Conservation (phyloP, 2,329 filamentous ascomycete species). For the Hypoxylon rubiginosum region DNA sequence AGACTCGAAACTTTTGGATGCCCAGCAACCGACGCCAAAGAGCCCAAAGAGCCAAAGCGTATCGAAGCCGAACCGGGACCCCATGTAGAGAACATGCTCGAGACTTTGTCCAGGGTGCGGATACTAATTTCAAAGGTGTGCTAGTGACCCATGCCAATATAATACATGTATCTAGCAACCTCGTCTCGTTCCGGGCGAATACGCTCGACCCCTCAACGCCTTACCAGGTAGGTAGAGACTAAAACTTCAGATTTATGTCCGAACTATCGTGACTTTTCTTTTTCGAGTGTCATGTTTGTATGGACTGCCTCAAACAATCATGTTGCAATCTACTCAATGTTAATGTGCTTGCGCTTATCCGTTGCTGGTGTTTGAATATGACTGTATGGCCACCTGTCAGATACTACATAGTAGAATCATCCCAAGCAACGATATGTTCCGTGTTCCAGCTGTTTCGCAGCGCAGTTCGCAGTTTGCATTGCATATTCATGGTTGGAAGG, state of each 20-base stretch:
- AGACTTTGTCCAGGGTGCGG: conserved; percentile 36
- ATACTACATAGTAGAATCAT: background rate
- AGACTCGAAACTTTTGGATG: conserved; percentile 13
- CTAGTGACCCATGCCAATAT: conserved; percentile 36
- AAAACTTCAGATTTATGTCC: conserved; percentile 21
- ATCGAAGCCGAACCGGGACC: conserved; percentile 30
- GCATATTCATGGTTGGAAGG: conserved; percentile 23
- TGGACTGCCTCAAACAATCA: background rate
- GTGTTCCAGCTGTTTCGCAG: too few species aligned
- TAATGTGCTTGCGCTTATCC: background rate
- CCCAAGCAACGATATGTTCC: background rate
- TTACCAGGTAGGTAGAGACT: background rate
- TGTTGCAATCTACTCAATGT: background rate
- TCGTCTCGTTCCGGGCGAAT: conserved; percentile 16
- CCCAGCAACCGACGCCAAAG: conserved; percentile 35
- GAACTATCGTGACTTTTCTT: conserved; percentile 4
- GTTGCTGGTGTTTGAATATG: background rate
- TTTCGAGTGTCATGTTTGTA: background rate
- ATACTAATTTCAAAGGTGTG: conserved; percentile 34
- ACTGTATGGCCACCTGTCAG: too few species aligned
- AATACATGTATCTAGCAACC: conserved; percentile 33
- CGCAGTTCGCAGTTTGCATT: background rate
- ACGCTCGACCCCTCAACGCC: conserved; percentile 24
- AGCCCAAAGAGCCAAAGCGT: conserved; percentile 27
- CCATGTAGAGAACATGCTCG: conserved; percentile 40